Percentiles rank a stretch among this genome's conserved stretches.
phyloP scores from a whole-genome alignment of 176 grass and related monocot species.

The Secale cereale region DNA sequence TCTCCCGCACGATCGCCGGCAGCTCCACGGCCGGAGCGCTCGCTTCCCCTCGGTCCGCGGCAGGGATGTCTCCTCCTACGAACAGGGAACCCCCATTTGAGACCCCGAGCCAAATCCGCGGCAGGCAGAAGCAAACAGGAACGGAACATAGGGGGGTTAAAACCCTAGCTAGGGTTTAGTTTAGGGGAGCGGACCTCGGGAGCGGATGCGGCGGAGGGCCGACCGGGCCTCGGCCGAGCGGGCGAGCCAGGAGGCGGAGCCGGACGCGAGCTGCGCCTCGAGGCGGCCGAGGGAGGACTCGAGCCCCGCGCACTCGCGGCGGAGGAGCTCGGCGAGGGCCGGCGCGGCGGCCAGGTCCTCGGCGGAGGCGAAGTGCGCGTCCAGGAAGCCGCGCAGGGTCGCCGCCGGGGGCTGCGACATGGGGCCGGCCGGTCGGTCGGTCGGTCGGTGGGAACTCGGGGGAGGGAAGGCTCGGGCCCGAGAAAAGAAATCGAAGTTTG shows the following conservation, averaged over 20 bases:
- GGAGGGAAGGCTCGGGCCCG: background rate
- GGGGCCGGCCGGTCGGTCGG: background rate
- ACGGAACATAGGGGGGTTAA: background rate
- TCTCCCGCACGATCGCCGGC: slow-evolving; percentile 40
- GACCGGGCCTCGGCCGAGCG: slow-evolving; percentile 29
- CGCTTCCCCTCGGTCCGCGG: background rate
- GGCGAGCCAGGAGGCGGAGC: slow-evolving; percentile 39
- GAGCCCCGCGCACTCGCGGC: slow-evolving; percentile 53
- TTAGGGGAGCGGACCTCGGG: slow-evolving; percentile 24
- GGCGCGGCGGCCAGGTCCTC: slow-evolving; percentile 41
- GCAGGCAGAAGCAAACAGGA: background rate
- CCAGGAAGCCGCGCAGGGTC: slow-evolving; percentile 41
- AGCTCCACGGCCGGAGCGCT: background rate
- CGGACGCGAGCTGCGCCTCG: slow-evolving; percentile 35
- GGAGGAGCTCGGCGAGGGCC: slow-evolving; percentile 45
- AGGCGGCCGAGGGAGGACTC: slow-evolving; percentile 37
- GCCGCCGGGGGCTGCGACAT: slow-evolving; percentile 22
- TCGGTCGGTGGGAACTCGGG: background rate
- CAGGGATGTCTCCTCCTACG: background rate
- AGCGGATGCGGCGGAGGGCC: slow-evolving; percentile 18
- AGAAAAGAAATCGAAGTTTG: background rate
- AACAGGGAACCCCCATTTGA: slow-evolving; percentile 16
- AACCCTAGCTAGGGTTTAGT: slow-evolving; percentile 35
- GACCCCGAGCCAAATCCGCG: slow-evolving; percentile 1
- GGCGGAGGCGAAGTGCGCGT: slow-evolving; percentile 40